Conservation (phyloP, 805 yeast species). For the Monosporozyma aerobia region DNA sequence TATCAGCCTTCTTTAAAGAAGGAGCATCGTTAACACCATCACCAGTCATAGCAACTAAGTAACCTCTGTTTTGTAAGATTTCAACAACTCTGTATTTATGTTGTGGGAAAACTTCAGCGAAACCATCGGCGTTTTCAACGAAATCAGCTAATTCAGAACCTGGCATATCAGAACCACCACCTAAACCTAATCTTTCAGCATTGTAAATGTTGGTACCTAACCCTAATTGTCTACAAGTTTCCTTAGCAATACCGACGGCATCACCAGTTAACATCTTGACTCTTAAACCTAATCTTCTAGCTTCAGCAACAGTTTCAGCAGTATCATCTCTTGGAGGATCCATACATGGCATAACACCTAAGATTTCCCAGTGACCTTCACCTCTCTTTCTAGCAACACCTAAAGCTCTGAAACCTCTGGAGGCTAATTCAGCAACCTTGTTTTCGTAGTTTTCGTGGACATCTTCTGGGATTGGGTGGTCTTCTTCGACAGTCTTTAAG, state of each 20-base stretch:
- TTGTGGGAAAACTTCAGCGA: slow-evolving; percentile 98
- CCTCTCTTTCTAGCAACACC: slow-evolving; percentile 99
- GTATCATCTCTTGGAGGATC: slow-evolving; percentile 99
- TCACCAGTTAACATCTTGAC: slow-evolving; percentile 98
- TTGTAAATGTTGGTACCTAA: slow-evolving; percentile 93
- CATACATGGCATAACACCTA: slow-evolving; percentile 98
- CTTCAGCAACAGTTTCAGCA: slow-evolving; percentile 88
- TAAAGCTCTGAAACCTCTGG: slow-evolving; percentile 96
- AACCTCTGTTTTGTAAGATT: slow-evolving; percentile 90
- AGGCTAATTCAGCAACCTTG: slow-evolving; percentile 95
- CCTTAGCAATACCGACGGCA: slow-evolving; percentile 98
- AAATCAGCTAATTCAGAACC: slow-evolving; percentile 97
- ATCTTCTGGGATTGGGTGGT: slow-evolving; percentile 92
- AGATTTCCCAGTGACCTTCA: slow-evolving; percentile 96
- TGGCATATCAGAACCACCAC: slow-evolving; percentile 93
- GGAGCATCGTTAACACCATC: slow-evolving; percentile 99
- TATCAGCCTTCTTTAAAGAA: slow-evolving; percentile 89
- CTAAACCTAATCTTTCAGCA: slow-evolving; percentile 93
- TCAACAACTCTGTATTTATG: slow-evolving; percentile 95
- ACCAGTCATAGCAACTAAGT: slow-evolving; percentile 98
- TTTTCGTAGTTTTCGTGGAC: slow-evolving; percentile 89
- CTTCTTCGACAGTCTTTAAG: slow-evolving; percentile 92
- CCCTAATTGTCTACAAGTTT: slow-evolving; percentile 96
- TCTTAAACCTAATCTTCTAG: slow-evolving; percentile 82
- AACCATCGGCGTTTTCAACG: slow-evolving; percentile 96